phyloP scores from a whole-genome alignment of 768 basidiomycete genomes.

The Leucocoprinus leucothites region DNA sequence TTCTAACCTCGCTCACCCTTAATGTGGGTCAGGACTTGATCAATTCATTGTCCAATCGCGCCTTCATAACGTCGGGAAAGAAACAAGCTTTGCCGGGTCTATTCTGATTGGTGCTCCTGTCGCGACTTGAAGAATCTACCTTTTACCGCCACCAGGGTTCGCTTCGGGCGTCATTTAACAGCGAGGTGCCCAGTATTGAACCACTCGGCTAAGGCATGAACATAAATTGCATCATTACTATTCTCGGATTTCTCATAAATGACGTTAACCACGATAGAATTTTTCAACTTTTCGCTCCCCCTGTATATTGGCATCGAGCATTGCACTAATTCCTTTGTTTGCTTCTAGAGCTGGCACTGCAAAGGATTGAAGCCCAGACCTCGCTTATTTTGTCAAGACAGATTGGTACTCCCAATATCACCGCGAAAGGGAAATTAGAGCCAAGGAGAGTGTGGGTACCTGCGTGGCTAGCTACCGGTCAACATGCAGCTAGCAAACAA shows the following conservation, averaged over 20 bases:
- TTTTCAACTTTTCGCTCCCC: background rate
- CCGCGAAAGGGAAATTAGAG: conserved; percentile 65
- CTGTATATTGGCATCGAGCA: background rate
- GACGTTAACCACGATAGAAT: background rate
- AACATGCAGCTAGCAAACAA: background rate
- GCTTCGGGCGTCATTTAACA: background rate
- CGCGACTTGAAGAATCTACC: background rate
- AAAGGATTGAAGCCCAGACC: conserved; percentile 63
- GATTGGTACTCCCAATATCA: conserved; percentile 73
- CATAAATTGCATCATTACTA: too few species aligned
- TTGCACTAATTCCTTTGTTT: conserved; percentile 1
- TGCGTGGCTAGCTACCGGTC: conserved; percentile 28
- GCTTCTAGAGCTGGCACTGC: conserved; percentile 59
- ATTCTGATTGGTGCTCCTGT: background rate
- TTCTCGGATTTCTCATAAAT: too few species aligned
- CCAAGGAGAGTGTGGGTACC: conserved; percentile 60
- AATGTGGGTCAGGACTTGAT: background rate
- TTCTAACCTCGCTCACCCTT: background rate
- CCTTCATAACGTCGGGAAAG: background rate
- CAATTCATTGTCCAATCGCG: background rate
- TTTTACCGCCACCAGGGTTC: background rate
- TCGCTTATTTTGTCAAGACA: conserved; percentile 60
- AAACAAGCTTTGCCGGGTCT: background rate
- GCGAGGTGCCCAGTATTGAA: background rate
- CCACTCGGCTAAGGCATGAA: too few species aligned